These are phyloP conservation scores for Picea abies DNA, from an alignment of 83 land plant species.

Conservation along the genomic window DNA sequence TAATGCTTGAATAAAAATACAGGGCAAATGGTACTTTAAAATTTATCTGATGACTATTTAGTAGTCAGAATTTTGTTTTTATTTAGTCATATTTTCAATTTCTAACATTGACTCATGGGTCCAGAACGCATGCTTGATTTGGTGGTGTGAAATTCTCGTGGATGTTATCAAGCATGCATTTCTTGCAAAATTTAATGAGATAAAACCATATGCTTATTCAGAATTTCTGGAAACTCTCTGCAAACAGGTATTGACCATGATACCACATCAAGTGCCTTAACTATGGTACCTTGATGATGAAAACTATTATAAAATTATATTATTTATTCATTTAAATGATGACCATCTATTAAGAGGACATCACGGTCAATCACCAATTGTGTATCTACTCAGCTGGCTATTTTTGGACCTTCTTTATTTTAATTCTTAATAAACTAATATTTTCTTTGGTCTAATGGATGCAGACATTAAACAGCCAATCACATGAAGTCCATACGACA, in stretches of 20 bases:
- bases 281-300: neutral
- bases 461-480: slow-evolving; percentile 70
- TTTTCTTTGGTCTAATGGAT: neutral
- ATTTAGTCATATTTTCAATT: neutral
- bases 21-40: neutral
- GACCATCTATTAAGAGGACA: neutral
- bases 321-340: neutral
- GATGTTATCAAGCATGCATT: slow-evolving; percentile 96
- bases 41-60: neutral
- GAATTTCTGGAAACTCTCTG: slow-evolving; percentile 93
- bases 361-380: neutral
- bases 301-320: neutral
- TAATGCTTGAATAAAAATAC: neutral
- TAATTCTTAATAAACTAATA: neutral
- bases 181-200: slow-evolving; percentile 95
- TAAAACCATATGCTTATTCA: slow-evolving; percentile 90
- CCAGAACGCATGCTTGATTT: slow-evolving; percentile 91
- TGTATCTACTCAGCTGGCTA: neutral
- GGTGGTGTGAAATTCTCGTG: slow-evolving; percentile 78
- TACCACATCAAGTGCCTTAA: neutral
- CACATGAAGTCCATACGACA: slow-evolving; percentile 53
- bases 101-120: slow-evolving; percentile 8
- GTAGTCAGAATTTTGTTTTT: neutral
- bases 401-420: neutral
- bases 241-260: slow-evolving; percentile 68